Evolutionary conservation across 2,329 filamentous ascomycete genomes (phyloP).

Genomic region (Epicoccum sorghinum): DNA sequence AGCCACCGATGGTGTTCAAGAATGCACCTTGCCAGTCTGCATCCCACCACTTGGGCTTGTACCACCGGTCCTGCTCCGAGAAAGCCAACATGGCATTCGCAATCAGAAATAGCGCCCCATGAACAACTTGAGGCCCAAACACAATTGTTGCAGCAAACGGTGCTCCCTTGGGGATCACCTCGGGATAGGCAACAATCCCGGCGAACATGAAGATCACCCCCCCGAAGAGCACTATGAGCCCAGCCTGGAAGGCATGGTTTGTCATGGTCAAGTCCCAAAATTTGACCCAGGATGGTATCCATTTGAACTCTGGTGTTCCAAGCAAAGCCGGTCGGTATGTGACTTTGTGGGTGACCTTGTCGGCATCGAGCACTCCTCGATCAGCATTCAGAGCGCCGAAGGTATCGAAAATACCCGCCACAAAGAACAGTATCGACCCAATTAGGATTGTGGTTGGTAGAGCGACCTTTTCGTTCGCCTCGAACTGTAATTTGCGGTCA

Average conservation of each 20-base stretch:
- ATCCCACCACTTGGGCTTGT: slow-evolving; percentile 27
- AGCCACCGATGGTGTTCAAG: slow-evolving; percentile 33
- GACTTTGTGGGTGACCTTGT: slow-evolving; percentile 12
- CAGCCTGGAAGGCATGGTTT: slow-evolving; percentile 36
- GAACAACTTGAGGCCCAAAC: slow-evolving; percentile 34
- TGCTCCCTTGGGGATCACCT: slow-evolving; percentile 25
- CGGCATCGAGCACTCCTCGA: slow-evolving; percentile 13
- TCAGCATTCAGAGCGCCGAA: slow-evolving; percentile 34
- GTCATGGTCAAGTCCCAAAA: slow-evolving; percentile 24
- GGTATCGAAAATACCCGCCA: slow-evolving; percentile 34
- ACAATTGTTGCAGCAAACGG: slow-evolving; percentile 25
- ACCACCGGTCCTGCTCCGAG: slow-evolving; percentile 36
- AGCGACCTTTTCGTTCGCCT: slow-evolving; percentile 26
- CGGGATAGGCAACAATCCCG: slow-evolving; percentile 36
- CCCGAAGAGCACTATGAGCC: slow-evolving; percentile 37
- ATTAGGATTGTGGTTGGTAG: slow-evolving; percentile 32
- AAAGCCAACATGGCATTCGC: slow-evolving; percentile 36
- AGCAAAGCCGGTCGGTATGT: slow-evolving; percentile 33
- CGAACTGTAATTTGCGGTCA: slow-evolving; percentile 14
- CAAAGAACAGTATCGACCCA: slow-evolving; percentile 36
- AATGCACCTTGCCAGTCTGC: slow-evolving; percentile 37
- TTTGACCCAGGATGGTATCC: slow-evolving; percentile 28
- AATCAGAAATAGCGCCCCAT: slow-evolving; percentile 33
- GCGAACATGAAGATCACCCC: slow-evolving; percentile 41
- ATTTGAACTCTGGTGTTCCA: slow-evolving; percentile 32